Evolutionary conservation across 495 filamentous ascomycete genomes (phyloP), one percentile per base, ranked within the genome.

Genomic region (Daldinia loculata): DNA sequence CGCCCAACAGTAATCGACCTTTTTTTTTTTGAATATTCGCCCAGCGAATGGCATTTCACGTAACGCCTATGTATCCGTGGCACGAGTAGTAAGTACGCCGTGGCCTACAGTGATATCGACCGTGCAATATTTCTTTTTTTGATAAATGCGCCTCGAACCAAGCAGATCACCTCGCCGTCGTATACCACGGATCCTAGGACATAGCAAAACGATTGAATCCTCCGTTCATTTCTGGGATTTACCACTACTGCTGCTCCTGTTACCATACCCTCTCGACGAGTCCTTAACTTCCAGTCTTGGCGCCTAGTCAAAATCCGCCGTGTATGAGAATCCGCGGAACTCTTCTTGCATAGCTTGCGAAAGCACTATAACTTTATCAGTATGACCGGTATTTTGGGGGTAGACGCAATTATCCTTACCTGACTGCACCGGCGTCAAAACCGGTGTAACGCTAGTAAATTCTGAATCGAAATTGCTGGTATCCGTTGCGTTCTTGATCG

Each of bases 291-390:
- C 38, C 38, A 53, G 29, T 57, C 24, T 53, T 60, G 38, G 39
- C 55, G 53, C 29, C 60, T 83, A 85, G 32, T 84, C 83, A 67
- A 85, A 84, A 62, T 85, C 83, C 17, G 81, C 80, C 22, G 83
- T 84, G 69, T 99, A 99, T 12, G 96, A 98, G 85, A 99, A 99
- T 69, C 95, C 95, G 52, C 95, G 91, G 92, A 99, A 99, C 79
- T 99, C 94, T 83, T 99, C 95, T 83, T 99, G 95, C 96, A 98
- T 98, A 19, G 93, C 92, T 84, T 98, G 95, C 9, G 96, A 95
- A 55, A 99, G 88, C 29, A 99, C 95, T 97, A 74, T 38, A 67
- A 24, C 58, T 12, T 53, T 58, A 57, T 77, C 71, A 75, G 74
- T 60, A 75, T 66, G 30, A 48, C 57, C 17, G 32, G 60, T 55